Base-by-base conservation (phyloP, 345 rosid genomes). In the Ceriops tagal region DNA sequence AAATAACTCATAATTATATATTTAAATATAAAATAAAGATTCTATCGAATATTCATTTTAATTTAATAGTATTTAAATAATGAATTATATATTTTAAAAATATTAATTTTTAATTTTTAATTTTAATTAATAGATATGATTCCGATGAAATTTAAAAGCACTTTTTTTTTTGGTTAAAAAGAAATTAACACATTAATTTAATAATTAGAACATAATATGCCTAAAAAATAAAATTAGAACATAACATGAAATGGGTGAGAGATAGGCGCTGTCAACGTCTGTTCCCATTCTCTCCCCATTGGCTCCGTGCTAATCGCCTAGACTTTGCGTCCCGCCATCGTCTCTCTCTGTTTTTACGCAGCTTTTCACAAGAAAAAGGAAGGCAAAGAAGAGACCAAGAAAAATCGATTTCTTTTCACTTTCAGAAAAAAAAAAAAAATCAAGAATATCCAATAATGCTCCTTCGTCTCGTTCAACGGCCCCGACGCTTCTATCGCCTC, bases 391-490 rank as follows among this genome's bases (percentile, higher is more conserved):
- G 10, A 55, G 27, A 55, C 58, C 5, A 55, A 22, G 58, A 24
- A 56, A 56, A 26, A 56, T 6, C 58, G 24, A 6, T 65, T 30
- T 28, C 11, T 34, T 37, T 1, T 13, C 64, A 7, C 46, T 22
- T 30, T 24, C 19, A 43, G 6, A 11, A 15, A 35, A 10, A 27
- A 21, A n/a, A 22, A 62, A 21, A 8, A 0, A 3, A 9, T 21
- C n/a, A 55, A 55, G 28, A 55, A 55, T n/a, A 13, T 11, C 11
- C 6, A 56, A 21, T 10, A 67, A 70, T 46, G 56, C 87, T 90
- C 92, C 79, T 87, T 62, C 92, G 81, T 73, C 81, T 76, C 69
- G 78, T 84, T 60, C 71, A 72, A 64, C 71, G 77, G 72, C 75
- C 62, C 73, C 84, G 84, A 67, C 83, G 84, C 58, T 73, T 67